Conservation (phyloP, 2,329 filamentous ascomycete species). For the Fusarium sarcochroum region DNA sequence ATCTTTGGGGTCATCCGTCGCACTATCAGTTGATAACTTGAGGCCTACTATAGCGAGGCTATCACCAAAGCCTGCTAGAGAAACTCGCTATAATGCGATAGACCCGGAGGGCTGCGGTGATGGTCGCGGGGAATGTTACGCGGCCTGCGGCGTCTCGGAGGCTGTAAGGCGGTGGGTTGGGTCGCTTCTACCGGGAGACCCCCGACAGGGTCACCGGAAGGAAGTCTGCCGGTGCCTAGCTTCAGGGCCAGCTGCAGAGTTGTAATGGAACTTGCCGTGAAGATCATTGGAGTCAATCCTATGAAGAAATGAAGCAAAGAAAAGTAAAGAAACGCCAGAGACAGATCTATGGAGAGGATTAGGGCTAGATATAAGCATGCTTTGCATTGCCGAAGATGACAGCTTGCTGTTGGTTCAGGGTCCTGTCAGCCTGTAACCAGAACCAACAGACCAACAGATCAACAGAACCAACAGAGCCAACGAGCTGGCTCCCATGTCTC, state of each 20-base stretch:
- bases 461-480: too few relatives aligned
- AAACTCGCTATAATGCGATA: neutral
- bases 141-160: neutral
- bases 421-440: neutral
- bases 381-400: neutral
- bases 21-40: neutral
- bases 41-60: neutral
- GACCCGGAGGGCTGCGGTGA: neutral
- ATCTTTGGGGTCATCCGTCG: neutral
- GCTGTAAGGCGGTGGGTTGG: neutral
- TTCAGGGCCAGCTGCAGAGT: slow-evolving; percentile 10
- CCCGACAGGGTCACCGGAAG: neutral
- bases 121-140: neutral
- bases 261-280: slow-evolving; percentile 1
- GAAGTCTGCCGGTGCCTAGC: neutral
- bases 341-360: too few relatives aligned
- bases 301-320: too few relatives aligned
- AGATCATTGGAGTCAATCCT: neutral
- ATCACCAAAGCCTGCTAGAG: neutral
- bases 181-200: neutral
- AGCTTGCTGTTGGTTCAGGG: slow-evolving; percentile 5
- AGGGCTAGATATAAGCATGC: too few relatives aligned
- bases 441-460: too few relatives aligned
- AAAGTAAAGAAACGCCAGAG: neutral
- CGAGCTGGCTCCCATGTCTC: too few relatives aligned